Evolutionary conservation across 129 eudicot genomes (phyloP).

Genomic region (Rutidosis leptorrhynchoides): DNA sequence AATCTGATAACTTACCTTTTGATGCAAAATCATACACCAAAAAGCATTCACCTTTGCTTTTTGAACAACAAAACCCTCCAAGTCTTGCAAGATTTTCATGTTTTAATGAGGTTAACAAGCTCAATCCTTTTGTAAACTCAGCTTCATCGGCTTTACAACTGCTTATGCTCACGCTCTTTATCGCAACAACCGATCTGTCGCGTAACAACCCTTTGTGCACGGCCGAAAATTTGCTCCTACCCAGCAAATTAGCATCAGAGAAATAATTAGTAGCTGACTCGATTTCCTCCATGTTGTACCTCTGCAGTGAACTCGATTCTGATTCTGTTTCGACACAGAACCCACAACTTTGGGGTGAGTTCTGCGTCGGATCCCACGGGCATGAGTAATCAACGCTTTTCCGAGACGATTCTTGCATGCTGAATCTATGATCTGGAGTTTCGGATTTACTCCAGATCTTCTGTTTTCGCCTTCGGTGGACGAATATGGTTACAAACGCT

Average conservation of each 20-base stretch:
- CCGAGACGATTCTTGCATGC: slow-evolving; percentile 45
- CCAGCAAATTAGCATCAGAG: slow-evolving; percentile 66
- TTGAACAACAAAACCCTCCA: slow-evolving; percentile 77
- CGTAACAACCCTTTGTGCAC: slow-evolving; percentile 72
- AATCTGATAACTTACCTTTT: slow-evolving; percentile 53
- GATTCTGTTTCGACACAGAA: slow-evolving; percentile 21
- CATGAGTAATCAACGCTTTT: slow-evolving; percentile 53
- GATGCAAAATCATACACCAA: slow-evolving; percentile 75
- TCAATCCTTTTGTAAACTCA: slow-evolving; percentile 74
- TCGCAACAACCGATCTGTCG: slow-evolving; percentile 69
- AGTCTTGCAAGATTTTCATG: slow-evolving; percentile 68
- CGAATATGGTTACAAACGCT: slow-evolving; percentile 33
- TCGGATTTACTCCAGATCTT: slow-evolving; percentile 59
- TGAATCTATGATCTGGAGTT: slow-evolving; percentile 52
- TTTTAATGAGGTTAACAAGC: slow-evolving; percentile 56
- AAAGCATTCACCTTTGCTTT: slow-evolving; percentile 81
- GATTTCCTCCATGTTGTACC: slow-evolving; percentile 82
- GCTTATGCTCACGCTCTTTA: slow-evolving; percentile 57
- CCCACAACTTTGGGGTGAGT: slow-evolving; percentile 24
- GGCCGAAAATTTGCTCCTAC: slow-evolving; percentile 69
- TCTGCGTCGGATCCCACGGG: slow-evolving; percentile 57
- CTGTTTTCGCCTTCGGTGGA: slow-evolving; percentile 64
- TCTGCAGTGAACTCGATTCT: slow-evolving; percentile 26
- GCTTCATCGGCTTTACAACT: slow-evolving; percentile 83
- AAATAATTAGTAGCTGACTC: slow-evolving; percentile 87